A percentile compares a stretch with the other conserved stretches of the same genome.
Conservation (phyloP, 768 basidiomycete species). For the Tubosaeta brunneosetosa region DNA sequence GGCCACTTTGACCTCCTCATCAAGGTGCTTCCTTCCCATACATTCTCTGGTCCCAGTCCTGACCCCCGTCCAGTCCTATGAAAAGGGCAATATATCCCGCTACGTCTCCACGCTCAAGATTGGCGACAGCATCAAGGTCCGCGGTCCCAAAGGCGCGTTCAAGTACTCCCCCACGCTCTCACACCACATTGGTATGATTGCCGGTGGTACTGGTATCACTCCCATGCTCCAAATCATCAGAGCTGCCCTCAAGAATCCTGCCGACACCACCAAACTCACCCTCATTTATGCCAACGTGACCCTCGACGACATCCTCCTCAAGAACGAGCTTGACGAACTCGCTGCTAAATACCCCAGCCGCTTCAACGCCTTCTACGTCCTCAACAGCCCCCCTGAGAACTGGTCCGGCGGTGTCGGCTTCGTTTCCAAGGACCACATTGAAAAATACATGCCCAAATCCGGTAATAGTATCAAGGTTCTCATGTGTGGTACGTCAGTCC, state of each 20-base stretch:
- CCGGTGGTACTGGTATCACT: constrained; percentile 97
- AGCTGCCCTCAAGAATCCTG: constrained; percentile 85
- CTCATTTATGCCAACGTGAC: constrained; percentile 98
- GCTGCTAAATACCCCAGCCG: constrained; percentile 53
- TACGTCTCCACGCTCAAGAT: constrained; percentile 77
- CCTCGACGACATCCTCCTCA: constrained; percentile 87
- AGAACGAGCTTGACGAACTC: constrained; percentile 80
- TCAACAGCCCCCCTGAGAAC: constrained; percentile 86
- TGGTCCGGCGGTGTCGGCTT: constrained; percentile 94
- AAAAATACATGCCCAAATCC: constrained; percentile 67
- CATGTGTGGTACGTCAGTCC: constrained; percentile 66
- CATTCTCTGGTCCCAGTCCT: neutral
- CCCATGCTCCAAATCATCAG: constrained; percentile 99
- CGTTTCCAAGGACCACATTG: constrained; percentile 88
- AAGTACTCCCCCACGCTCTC: constrained; percentile 69
- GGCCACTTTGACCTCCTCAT: constrained; percentile 96
- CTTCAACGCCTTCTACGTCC: constrained; percentile 84
- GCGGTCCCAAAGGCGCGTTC: constrained; percentile 97
- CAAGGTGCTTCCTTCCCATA: constrained; percentile 55
- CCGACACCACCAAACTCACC: constrained; percentile 74
- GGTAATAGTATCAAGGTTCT: constrained; percentile 74
- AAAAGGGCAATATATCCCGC: constrained; percentile 94
- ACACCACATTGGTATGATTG: constrained; percentile 91
- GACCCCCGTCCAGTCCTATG: constrained; percentile 65
- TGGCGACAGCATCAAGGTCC: constrained; percentile 84